phyloP scores from a whole-genome alignment of 139 green algal species.

The Mesostigma viride region DNA sequence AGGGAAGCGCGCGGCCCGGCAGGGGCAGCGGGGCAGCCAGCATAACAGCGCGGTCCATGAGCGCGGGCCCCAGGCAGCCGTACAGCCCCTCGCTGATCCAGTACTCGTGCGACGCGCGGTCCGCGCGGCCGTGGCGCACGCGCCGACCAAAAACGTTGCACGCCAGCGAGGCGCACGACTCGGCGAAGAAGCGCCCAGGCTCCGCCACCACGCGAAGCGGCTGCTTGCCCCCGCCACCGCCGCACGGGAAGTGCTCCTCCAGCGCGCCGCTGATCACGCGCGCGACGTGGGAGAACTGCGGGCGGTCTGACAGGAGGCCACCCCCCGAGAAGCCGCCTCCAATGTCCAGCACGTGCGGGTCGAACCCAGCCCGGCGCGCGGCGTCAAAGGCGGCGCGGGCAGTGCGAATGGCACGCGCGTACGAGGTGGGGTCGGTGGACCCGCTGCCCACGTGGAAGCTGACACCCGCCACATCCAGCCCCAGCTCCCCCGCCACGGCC shows the following conservation, averaged over 20 bases:
- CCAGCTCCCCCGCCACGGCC: slow-evolving; percentile 38
- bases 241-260: slow-evolving; percentile 73
- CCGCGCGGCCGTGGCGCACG: slow-evolving; percentile 15
- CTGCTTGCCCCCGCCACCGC: too few species aligned
- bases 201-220: slow-evolving; percentile 87
- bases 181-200: slow-evolving; percentile 92
- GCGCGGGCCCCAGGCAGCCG: slow-evolving; percentile 86
- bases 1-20: too few species aligned
- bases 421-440: slow-evolving; percentile 51
- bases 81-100: slow-evolving; percentile 85
- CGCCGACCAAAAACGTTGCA: slow-evolving; percentile 71
- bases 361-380: slow-evolving; percentile 53
- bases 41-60: slow-evolving; percentile 65
- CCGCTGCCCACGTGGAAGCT: slow-evolving; percentile 91
- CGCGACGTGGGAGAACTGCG: slow-evolving; percentile 63
- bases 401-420: slow-evolving; percentile 54
- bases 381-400: slow-evolving; percentile 61
- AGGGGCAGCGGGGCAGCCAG: slow-evolving; percentile 26
- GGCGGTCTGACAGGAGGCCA: slow-evolving; percentile 33
- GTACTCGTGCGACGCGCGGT: slow-evolving; percentile 73
- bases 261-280: slow-evolving; percentile 70
- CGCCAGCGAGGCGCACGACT: slow-evolving; percentile 65
- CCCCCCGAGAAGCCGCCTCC: slow-evolving; percentile 79
- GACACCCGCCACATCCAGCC: slow-evolving; percentile 69
- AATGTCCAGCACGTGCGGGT: slow-evolving; percentile 82